These are phyloP conservation scores for Colletotrichum somersetense DNA, from an alignment of 2,329 filamentous ascomycete genomes.

Conservation along the genomic window DNA sequence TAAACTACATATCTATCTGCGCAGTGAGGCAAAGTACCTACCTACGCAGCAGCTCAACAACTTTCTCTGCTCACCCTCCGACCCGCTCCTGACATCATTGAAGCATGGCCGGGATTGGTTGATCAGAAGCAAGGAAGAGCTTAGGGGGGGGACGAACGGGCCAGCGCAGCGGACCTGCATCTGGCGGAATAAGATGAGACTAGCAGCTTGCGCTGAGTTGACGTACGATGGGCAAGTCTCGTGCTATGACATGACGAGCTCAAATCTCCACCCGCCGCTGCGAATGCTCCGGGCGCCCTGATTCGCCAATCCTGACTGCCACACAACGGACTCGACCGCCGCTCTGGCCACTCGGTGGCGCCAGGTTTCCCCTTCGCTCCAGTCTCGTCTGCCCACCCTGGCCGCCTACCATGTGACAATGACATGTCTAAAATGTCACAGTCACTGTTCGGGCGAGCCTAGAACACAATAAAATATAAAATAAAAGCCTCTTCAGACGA, in stretches of 20 bases:
- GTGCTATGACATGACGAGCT: conserved; percentile 4
- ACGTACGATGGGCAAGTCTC: background rate
- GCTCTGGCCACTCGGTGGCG: conserved; percentile 34
- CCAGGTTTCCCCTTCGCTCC: conserved; percentile 13
- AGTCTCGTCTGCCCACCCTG: conserved; percentile 1
- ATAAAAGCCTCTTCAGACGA: conserved; percentile 3
- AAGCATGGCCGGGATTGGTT: conserved; percentile 35
- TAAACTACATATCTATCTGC: no score
- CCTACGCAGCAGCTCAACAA: conserved; percentile 25
- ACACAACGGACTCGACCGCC: conserved; percentile 14
- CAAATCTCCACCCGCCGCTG: conserved; percentile 29
- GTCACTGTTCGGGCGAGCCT: conserved; percentile 15
- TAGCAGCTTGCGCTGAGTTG: background rate
- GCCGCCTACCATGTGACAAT: conserved; percentile 38
- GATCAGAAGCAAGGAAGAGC: conserved; percentile 32
- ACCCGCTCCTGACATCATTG: conserved; percentile 41
- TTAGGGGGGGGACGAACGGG: conserved; percentile 10
- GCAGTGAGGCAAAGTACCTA: no score
- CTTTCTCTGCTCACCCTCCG: conserved; percentile 35
- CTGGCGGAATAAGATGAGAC: conserved; percentile 8
- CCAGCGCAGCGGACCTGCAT: conserved; percentile 3
- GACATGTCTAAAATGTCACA: conserved; percentile 27
- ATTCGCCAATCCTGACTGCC: conserved; percentile 32
- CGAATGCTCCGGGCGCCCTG: conserved; percentile 34
- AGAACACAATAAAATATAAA: conserved; percentile 2